A percentile compares a stretch with the other conserved stretches of the same genome.
Conservation (phyloP, 495 filamentous ascomycete genomes). For the Cenococcum geophilum region DNA sequence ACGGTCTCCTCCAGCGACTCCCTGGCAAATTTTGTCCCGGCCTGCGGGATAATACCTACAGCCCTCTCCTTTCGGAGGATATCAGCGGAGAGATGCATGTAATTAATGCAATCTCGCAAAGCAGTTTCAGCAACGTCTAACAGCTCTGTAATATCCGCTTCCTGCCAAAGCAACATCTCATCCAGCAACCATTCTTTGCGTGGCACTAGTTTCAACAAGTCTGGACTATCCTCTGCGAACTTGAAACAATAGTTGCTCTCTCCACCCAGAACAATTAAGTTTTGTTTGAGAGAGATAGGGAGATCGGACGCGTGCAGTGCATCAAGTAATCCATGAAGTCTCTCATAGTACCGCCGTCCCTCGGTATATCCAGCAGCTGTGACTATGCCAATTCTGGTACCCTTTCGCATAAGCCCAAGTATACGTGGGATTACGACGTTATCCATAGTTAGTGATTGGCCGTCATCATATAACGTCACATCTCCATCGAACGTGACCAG, state of each 20-base stretch:
- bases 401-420: constrained; percentile 54
- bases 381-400: constrained; percentile 82
- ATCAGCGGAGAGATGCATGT: constrained; percentile 66
- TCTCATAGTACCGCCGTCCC: constrained; percentile 70
- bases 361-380: constrained; percentile 95
- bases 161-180: constrained; percentile 81
- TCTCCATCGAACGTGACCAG: constrained; percentile 97
- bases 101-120: constrained; percentile 68
- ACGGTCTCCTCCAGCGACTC: constrained; percentile 96
- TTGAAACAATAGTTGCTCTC: constrained; percentile 79
- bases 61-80: constrained; percentile 88
- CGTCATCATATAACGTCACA: constrained; percentile 94
- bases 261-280: constrained; percentile 85
- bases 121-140: constrained; percentile 83
- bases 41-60: constrained; percentile 75
- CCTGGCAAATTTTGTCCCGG: constrained; percentile 61
- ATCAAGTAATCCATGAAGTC: constrained; percentile 79
- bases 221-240: constrained; percentile 51
- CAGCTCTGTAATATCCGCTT: constrained; percentile 67
- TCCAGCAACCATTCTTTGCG: constrained; percentile 71
- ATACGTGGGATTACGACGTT: constrained; percentile 78
- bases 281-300: constrained; percentile 57
- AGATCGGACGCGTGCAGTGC: constrained; percentile 64
- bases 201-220: constrained; percentile 55
- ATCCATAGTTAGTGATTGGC: constrained; percentile 61